Conservation (phyloP, 306 rosid species). For the Citrullus mucosospermus region DNA sequence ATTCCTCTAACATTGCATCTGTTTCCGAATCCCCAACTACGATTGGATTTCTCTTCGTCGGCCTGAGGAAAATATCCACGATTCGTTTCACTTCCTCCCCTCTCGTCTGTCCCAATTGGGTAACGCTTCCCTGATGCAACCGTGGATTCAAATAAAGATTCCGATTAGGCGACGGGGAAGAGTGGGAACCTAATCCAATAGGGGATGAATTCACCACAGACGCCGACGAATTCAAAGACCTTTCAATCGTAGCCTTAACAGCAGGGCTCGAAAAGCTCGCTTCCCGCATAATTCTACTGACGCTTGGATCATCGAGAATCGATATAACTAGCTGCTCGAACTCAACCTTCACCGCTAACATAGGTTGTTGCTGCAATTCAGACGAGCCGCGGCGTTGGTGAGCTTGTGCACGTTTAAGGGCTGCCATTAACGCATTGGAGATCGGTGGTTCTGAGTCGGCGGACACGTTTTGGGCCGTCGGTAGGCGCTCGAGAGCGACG, state of each 20-base stretch:
- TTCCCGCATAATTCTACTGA: constrained; percentile 88
- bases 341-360: constrained; percentile 86
- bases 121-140: constrained; percentile 43
- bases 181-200: constrained; percentile 24
- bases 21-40: constrained; percentile 89
- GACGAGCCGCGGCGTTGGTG: constrained; percentile 96
- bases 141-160: constrained; percentile 70
- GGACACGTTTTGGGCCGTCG: constrained; percentile 58
- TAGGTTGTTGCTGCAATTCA: constrained; percentile 92
- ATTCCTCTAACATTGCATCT: constrained; percentile 52
- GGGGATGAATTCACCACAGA: constrained; percentile 36
- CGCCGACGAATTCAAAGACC: constrained; percentile 44
- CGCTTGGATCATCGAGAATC: constrained; percentile 92
- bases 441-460: constrained; percentile 67
- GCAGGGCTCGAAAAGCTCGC: constrained; percentile 93
- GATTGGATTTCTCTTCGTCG: constrained; percentile 73
- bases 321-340: constrained; percentile 89
- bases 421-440: constrained; percentile 92
- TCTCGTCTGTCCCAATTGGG: constrained; percentile 32
- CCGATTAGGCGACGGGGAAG: constrained; percentile 26
- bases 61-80: constrained; percentile 42
- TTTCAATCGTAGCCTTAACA: constrained; percentile 71
- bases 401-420: constrained; percentile 88
- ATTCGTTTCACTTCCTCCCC: constrained; percentile 57
- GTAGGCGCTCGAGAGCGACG: constrained; percentile 79